Base-by-base conservation (phyloP, 2,329 filamentous ascomycete genomes). In the Pleoardoris graminearum region DNA sequence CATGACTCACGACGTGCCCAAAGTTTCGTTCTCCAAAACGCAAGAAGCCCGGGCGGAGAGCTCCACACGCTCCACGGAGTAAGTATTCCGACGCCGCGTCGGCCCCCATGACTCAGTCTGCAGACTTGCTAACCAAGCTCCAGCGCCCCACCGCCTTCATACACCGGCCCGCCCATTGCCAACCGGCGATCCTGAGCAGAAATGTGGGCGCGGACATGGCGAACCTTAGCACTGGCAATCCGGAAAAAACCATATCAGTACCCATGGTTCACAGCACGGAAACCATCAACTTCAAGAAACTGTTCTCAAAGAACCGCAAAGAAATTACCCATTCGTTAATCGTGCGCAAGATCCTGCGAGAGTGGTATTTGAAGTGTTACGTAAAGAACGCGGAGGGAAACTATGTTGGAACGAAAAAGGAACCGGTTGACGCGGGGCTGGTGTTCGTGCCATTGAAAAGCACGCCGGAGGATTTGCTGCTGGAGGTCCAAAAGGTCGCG, bases 31-130 rank as follows among this genome's bases (percentile, higher is more conserved):
- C 22, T 32, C 23, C 39, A 44, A 32, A 27, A 32, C 36, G 29
- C 16, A 36, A 37, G 36, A 19, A 37, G 44, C 45, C 23, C 23
- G 27, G 37, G 37, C 47, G 6, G 32, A 21, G 3, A 19, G 30
- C 22, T 35, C 50, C 22, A 38, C 33, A n/a, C 3, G 10, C 7
- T 7, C 41, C 14, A 29, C 30, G 35, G 30, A 46, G 53, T 51
- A 45, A 51, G 49, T 93, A 4, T n/a, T 12, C 45, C 25, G 41
- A 51, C 11, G 7, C 25, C 25, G n/a, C 16, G 35, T 32, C 14
- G 10, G 3, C n/a, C 16, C 12, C 2, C 8, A 17, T 23, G 30
- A 48, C 21, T 43, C 32, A 16, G 7, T 19, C 21, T 17, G 11
- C 19, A 17, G 23, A n/a, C 23, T 10, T 12, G 35, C 48, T 33